A percentile compares a stretch with the other conserved stretches of the same genome.
Conservation (phyloP, 768 basidiomycete genomes). For the Tubosaeta sp. region DNA sequence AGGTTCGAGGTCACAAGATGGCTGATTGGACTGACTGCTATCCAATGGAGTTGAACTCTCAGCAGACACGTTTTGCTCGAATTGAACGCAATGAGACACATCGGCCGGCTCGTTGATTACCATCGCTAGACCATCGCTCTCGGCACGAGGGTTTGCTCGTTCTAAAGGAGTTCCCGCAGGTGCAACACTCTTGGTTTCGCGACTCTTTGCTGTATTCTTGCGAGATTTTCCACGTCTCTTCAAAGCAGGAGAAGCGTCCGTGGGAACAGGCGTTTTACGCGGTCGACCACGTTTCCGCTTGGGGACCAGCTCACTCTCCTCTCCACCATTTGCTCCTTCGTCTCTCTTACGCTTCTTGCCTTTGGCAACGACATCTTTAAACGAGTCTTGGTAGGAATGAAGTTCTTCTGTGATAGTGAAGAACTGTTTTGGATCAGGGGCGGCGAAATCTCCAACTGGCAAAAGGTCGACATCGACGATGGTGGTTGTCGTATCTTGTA, state of each 20-base stretch:
- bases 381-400: conserved; percentile 45
- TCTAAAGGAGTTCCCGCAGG: conserved; percentile 9
- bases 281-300: conserved; percentile 54
- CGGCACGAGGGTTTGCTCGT: neutral
- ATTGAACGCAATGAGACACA: neutral
- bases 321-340: conserved; percentile 20
- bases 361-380: conserved; percentile 33
- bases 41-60: neutral
- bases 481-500: conserved; percentile 48
- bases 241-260: conserved; percentile 11
- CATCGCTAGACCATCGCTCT: neutral
- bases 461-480: conserved; percentile 45
- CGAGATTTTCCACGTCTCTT: conserved; percentile 37
- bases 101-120: neutral
- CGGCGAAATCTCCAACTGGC: conserved; percentile 51
- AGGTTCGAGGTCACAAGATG: neutral
- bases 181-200: neutral
- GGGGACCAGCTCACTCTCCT: conserved; percentile 16
- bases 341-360: conserved; percentile 31
- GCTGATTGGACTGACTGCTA: neutral
- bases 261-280: conserved; percentile 34
- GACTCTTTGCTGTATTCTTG: conserved; percentile 17
- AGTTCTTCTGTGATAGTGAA: conserved; percentile 46
- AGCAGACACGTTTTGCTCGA: neutral
- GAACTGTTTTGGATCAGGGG: conserved; percentile 46